These are phyloP conservation scores for Barbatosphaeria neglecta DNA, from an alignment of 495 filamentous ascomycete species.

Conservation along the genomic window DNA sequence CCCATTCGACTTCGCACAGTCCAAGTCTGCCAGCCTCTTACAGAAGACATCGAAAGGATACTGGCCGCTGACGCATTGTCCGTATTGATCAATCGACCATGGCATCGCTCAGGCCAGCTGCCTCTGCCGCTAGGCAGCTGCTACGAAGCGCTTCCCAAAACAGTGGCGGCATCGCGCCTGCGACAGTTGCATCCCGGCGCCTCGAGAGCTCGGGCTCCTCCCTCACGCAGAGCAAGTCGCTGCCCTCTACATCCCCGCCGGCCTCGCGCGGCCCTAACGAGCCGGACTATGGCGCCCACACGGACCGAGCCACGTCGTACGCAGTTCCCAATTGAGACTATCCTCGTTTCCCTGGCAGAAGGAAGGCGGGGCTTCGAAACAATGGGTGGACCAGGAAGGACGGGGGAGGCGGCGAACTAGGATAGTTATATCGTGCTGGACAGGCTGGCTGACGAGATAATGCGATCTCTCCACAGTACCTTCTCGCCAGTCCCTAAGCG, in stretches of 20 bases:
- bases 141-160: conserved; percentile 30
- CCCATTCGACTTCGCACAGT: conserved; percentile 1
- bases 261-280: conserved; percentile 41
- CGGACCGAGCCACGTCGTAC: conserved; percentile 77
- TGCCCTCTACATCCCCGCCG: conserved; percentile 16
- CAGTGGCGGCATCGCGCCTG: conserved; percentile 18
- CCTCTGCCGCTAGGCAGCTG: conserved; percentile 26
- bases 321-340: conserved; percentile 8
- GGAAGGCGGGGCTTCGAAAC: not conserved
- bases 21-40: too few relatives aligned
- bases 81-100: conserved; percentile 9
- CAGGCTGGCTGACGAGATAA: conserved; percentile 1
- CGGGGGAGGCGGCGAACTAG: not conserved
- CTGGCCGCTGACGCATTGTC: too few relatives aligned
- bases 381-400: not conserved
- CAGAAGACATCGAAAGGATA: too few relatives aligned
- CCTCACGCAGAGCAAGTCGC: conserved; percentile 15
- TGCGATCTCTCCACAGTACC: conserved; percentile 34
- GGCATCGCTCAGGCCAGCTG: conserved; percentile 29
- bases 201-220: conserved; percentile 34
- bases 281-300: conserved; percentile 66
- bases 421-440: too few relatives aligned
- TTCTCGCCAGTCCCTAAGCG: conserved; percentile 84
- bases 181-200: conserved; percentile 31
- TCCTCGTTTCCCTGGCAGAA: not conserved